Evolutionary conservation across 192 early-diverging fungal genomes (phyloP).

Genomic region (Coemansia sp.): DNA sequence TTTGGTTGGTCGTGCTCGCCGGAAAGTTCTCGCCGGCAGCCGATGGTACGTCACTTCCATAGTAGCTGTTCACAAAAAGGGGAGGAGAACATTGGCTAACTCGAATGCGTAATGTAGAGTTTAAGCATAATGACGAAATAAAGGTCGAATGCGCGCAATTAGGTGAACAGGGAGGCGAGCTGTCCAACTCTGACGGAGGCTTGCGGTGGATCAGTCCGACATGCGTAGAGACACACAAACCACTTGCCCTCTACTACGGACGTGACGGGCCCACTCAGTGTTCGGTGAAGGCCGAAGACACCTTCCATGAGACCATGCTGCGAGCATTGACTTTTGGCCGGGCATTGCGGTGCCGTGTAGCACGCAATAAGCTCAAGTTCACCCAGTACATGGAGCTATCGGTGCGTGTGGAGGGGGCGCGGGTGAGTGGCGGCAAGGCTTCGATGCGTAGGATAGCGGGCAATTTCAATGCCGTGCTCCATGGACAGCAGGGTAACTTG

Average conservation of each 20-base stretch:
- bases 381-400: conserved; percentile 22
- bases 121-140: conserved; percentile 21
- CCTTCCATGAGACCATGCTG: conserved; percentile 26
- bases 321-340: background rate
- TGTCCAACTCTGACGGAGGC: background rate
- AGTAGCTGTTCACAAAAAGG: background rate
- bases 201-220: conserved; percentile 18
- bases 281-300: conserved; percentile 26
- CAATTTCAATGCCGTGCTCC: conserved; percentile 41
- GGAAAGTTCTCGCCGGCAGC: conserved; percentile 9
- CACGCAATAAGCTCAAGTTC: conserved; percentile 13
- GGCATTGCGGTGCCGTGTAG: conserved; percentile 34
- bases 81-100: background rate
- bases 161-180: conserved; percentile 10
- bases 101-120: conserved; percentile 15
- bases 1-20: background rate
- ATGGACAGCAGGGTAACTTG: conserved; percentile 28
- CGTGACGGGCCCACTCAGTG: conserved; percentile 37
- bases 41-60: conserved; percentile 8
- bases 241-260: conserved; percentile 34
- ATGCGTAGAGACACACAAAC: conserved; percentile 32
- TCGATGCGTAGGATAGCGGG: conserved; percentile 17
- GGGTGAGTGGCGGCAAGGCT: background rate
- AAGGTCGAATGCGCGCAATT: conserved; percentile 28
- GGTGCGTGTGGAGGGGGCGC: conserved; percentile 8